Evolutionary conservation across 208 protist species (phyloP).

Genomic region (Zelonia costaricensis): DNA sequence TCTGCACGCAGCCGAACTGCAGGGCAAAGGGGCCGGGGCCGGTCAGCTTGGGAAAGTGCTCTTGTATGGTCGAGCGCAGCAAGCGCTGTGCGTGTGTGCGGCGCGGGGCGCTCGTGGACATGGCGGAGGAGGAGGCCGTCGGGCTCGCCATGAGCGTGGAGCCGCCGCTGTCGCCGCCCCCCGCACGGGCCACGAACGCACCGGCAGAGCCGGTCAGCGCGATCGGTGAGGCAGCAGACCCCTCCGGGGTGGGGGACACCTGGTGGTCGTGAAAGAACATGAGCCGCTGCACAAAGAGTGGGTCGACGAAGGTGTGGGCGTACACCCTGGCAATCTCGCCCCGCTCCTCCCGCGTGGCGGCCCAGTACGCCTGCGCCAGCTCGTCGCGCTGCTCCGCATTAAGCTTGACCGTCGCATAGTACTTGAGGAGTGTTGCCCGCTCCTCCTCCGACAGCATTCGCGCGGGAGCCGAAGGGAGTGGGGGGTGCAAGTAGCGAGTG

Average conservation of each 20-base stretch:
- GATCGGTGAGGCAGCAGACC: background rate
- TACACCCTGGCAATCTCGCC: conserved; percentile 74
- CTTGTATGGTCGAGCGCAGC: conserved; percentile 78
- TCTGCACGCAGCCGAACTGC: conserved; percentile 66
- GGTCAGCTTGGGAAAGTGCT: conserved; percentile 74
- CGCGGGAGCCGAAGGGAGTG: background rate
- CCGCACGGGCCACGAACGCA: background rate
- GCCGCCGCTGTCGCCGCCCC: background rate
- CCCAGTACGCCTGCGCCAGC: conserved; percentile 76
- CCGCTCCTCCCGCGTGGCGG: conserved; percentile 58
- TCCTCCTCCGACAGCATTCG: conserved; percentile 78
- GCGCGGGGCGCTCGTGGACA: conserved; percentile 21
- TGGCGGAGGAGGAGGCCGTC: conserved; percentile 4
- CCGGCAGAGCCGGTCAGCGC: background rate
- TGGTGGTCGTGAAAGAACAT: conserved; percentile 58
- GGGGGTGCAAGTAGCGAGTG: background rate
- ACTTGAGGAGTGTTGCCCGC: conserved; percentile 58
- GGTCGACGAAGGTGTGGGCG: conserved; percentile 70
- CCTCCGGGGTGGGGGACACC: conserved; percentile 1
- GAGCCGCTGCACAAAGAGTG: conserved; percentile 72
- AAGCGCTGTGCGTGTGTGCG: conserved; percentile 74
- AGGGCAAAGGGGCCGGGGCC: conserved; percentile 66
- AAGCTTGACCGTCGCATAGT: conserved; percentile 67
- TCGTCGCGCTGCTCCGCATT: conserved; percentile 60
- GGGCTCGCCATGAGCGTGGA: conserved; percentile 10